phyloP scores from a whole-genome alignment of 306 rosid species.

The Bauhinia variegata region DNA sequence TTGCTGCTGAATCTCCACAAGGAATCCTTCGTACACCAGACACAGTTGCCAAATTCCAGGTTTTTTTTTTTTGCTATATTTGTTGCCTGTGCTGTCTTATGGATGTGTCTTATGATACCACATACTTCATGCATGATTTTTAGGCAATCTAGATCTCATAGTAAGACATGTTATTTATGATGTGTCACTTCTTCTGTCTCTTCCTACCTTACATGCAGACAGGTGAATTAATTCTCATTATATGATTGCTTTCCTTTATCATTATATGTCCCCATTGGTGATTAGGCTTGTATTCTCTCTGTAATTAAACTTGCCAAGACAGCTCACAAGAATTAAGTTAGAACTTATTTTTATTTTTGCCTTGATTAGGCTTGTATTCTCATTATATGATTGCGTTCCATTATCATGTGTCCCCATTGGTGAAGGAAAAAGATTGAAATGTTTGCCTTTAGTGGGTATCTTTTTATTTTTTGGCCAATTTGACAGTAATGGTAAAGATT shows the following conservation, averaged over 20 bases:
- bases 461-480: constrained; percentile 12
- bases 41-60: constrained; percentile 99
- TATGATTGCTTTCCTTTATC: background rate
- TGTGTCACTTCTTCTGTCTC: background rate
- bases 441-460: constrained; percentile 1
- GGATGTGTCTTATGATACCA: background rate
- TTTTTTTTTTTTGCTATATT: constrained; percentile 23
- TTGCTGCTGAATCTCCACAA: constrained; percentile 99
- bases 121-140: background rate
- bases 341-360: no score
- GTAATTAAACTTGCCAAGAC: constrained; percentile 8
- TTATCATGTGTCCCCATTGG: constrained; percentile 1
- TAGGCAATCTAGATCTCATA: constrained; percentile 1
- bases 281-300: constrained; percentile 30
- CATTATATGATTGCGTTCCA: no score
- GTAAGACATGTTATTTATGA: background rate
- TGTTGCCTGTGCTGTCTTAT: background rate
- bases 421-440: constrained; percentile 20
- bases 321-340: background rate
- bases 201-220: background rate
- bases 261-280: no score
- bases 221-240: background rate
- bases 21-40: constrained; percentile 98
- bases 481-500: background rate
- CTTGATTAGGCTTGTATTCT: no score